phyloP scores from a whole-genome alignment of 768 basidiomycete genomes.

The Saitozyma podzolica region DNA sequence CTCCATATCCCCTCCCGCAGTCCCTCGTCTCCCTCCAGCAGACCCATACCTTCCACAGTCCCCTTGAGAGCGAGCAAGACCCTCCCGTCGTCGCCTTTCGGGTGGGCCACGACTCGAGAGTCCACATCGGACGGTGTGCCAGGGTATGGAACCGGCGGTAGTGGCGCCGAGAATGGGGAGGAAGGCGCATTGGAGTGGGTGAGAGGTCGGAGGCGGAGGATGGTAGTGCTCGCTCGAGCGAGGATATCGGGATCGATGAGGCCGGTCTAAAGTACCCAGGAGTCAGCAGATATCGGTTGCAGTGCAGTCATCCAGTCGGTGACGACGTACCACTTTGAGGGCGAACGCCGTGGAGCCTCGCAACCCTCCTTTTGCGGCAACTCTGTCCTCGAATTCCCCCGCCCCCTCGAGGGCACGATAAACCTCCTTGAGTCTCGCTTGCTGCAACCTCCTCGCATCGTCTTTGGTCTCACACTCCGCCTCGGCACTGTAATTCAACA shows the following conservation, averaged over 20 bases:
- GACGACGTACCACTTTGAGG: constrained; percentile 68
- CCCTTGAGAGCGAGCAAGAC: constrained; percentile 35
- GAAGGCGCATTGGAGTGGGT: constrained; percentile 31
- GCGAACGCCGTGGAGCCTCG: constrained; percentile 65
- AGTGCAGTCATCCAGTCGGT: not conserved
- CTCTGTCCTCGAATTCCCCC: constrained; percentile 72
- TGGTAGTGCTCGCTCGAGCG: constrained; percentile 48
- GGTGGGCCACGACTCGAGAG: constrained; percentile 63
- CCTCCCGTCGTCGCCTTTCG: constrained; percentile 26
- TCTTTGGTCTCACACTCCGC: constrained; percentile 58
- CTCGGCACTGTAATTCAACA: constrained; percentile 84
- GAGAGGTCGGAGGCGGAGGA: constrained; percentile 46
- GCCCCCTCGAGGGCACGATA: constrained; percentile 73
- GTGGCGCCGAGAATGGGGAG: constrained; percentile 32
- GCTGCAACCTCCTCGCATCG: constrained; percentile 56
- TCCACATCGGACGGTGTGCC: constrained; percentile 40
- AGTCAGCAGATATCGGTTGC: not conserved
- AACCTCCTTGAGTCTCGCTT: constrained; percentile 72
- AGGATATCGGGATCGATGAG: constrained; percentile 51
- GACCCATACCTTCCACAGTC: constrained; percentile 31
- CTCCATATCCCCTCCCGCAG: constrained; percentile 62
- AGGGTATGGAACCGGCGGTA: constrained; percentile 49
- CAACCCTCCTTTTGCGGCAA: constrained; percentile 56
- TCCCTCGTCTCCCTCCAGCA: constrained; percentile 44
- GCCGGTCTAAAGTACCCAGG: constrained; percentile 23